Conservation (phyloP, 257 asterid species). For the Hygrophila difformis region DNA sequence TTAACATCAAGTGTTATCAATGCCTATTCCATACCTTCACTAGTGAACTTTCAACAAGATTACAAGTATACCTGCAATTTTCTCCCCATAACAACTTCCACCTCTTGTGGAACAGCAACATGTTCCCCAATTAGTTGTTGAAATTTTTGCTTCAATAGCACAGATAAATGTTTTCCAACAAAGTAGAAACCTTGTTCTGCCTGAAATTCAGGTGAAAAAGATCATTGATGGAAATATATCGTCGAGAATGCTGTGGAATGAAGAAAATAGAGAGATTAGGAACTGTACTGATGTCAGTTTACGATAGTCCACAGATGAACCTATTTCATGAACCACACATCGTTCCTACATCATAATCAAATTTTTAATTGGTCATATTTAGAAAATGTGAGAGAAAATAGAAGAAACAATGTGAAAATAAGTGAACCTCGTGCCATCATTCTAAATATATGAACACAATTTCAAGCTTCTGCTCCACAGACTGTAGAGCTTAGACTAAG, state of each 20-base stretch:
- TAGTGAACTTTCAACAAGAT: neutral
- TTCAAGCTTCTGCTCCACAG: too few relatives aligned
- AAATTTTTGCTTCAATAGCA: constrained; percentile 60
- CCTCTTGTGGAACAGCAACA: constrained; percentile 55
- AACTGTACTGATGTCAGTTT: constrained; percentile 68
- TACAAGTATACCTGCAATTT: constrained; percentile 46
- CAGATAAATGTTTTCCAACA: constrained; percentile 42
- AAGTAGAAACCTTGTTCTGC: constrained; percentile 77
- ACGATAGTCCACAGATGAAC: constrained; percentile 82
- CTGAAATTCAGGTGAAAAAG: constrained; percentile 29
- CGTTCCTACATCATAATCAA: constrained; percentile 57
- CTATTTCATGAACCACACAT: constrained; percentile 75
- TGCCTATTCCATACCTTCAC: neutral
- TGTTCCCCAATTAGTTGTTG: constrained; percentile 51
- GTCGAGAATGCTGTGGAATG: constrained; percentile 9
- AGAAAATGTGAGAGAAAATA: neutral
- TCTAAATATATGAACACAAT: too few relatives aligned
- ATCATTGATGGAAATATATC: neutral
- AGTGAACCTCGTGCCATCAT: too few relatives aligned
- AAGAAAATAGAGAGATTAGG: neutral
- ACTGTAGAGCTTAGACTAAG: too few relatives aligned
- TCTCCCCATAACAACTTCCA: constrained; percentile 95
- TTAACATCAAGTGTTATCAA: neutral
- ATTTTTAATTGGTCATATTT: constrained; percentile 1
- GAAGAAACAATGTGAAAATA: neutral